Percentiles rank a stretch among this genome's conserved stretches.
These are phyloP conservation scores for Botrytis porri DNA, from an alignment of 2,329 filamentous ascomycete genomes.

Conservation along the genomic window DNA sequence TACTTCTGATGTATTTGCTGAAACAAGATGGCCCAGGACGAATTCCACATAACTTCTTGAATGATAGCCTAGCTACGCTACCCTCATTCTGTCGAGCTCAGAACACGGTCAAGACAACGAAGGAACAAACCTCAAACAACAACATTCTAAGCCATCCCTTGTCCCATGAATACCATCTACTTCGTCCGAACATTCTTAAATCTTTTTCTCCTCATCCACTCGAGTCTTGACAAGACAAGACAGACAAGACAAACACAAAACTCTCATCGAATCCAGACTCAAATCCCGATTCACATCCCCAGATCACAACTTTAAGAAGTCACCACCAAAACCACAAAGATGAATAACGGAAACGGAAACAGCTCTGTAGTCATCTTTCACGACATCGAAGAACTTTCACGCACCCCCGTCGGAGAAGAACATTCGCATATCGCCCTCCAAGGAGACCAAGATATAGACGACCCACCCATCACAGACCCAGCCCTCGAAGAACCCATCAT, in stretches of 20 bases:
- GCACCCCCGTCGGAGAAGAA: background rate
- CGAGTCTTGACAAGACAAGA: background rate
- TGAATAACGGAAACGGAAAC: background rate
- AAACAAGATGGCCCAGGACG: background rate
- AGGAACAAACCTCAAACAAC: background rate
- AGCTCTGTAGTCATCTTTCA: background rate
- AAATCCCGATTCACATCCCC: background rate
- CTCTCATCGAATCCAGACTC: background rate
- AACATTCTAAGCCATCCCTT: background rate
- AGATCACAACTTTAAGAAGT: background rate
- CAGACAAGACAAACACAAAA: background rate
- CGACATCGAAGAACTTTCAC: background rate
- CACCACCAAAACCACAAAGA: background rate
- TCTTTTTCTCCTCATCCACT: background rate
- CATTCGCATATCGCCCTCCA: background rate
- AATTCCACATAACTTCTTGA: background rate
- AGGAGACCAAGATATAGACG: background rate
- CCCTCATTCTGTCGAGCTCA: background rate
- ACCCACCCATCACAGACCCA: background rate
- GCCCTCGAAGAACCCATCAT: background rate
- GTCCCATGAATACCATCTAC: background rate
- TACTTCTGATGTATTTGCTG: background rate
- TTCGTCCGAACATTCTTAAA: background rate
- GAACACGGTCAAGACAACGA: background rate
- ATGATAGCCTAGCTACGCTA: background rate